Base-by-base conservation (phyloP, 2,329 filamentous ascomycete species). In the Tolypocladium cylindrosporum region DNA sequence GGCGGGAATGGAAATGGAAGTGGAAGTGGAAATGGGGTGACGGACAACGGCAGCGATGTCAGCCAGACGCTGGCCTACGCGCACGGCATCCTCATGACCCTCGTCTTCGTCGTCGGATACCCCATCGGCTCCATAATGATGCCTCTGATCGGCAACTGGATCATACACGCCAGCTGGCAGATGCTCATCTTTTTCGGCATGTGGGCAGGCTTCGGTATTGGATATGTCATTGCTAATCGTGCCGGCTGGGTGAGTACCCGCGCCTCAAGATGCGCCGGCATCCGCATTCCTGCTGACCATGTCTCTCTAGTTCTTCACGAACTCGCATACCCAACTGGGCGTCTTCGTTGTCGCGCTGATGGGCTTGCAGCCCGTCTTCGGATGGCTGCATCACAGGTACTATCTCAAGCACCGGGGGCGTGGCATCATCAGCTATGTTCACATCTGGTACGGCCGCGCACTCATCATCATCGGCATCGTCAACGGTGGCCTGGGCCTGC, bases 401-500 rank as follows among this genome's bases (percentile, higher is more conserved):
- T 87, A 75, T 68, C 63, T 76, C 58, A 76, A 75, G 65, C 68
- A 78, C 57, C 70, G 76, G 56, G 51, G 64, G 34, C 81, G 84
- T 41, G 79, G 79, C 8, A 19, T 73, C 45, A 66, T 85, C 60
- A 84, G 81, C 61, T 71, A 85, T 62, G 66, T 74, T 1, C 85
- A 88, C 66, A 79, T 86, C 62, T 87, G 83, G 82, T 84, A 79
- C 64, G 85, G 85, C 14, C 78, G 85, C 21, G 64, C 72, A 1
- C 68, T 87, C 50, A 80, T 88, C 61, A 57, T 81, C 21, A 66
- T 87, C 3, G 85, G 82, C 34, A 74, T 87, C 51, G 67, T 87
- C 63, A 88, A 88, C 64, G 85, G 85, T 57, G 85, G 84, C 0
- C 69, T 88, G 4, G 85, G 85, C 4, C 71, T 88, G 36, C 61